Base-by-base conservation (phyloP, 2,329 filamentous ascomycete species). In the Teratosphaeria nubilosa region DNA sequence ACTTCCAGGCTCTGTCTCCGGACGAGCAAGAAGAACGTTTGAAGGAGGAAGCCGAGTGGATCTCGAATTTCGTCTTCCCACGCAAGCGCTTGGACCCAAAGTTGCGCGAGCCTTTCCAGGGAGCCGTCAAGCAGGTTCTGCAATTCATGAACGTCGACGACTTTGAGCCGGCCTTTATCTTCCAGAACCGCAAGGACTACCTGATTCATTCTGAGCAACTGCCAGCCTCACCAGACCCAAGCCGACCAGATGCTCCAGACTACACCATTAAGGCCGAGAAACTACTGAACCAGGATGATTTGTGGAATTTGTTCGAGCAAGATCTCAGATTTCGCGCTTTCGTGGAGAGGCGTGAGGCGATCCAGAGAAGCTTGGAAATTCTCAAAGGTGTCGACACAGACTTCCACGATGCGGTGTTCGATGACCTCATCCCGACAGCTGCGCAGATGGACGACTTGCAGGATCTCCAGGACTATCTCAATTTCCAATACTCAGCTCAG, bases 121-220 rank as follows among this genome's bases (percentile, higher is more conserved):
- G 88, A 66, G 89, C 92, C 5, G 86, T 99, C 57, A 86, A 86
- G 65, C 95, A 96, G 73, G 91, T 97, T 11, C 81, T 99, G 45
- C 90, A 96, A 68, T 96, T 97, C 70, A 90, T 99, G 74, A 90
- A 96, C 55, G 85, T 92, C 3, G 91, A 97, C 63, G 90, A 95
- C 65, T 90, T 92, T 66, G 94, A 99, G 73, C 91, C 96, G 1
- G 92, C 94, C 0, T 99, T 96, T 72, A 94, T 99, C 65, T 96
- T 96, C 73, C 92, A 96, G 72, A 94, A 99, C 70, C 90, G 94
- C 61, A 96, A 96, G 74, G 94, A 99, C 72, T 99, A 97, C 70
- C 82, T 99, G 51, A 95, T 99, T 58, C 90, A 97, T 68, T 88
- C 88, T 25, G 86, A 86, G 64, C 91, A 89, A 69, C 75, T 80